Evolutionary conservation across 495 filamentous ascomycete species (phyloP).

Genomic region (Talaromyces wortmannii): DNA sequence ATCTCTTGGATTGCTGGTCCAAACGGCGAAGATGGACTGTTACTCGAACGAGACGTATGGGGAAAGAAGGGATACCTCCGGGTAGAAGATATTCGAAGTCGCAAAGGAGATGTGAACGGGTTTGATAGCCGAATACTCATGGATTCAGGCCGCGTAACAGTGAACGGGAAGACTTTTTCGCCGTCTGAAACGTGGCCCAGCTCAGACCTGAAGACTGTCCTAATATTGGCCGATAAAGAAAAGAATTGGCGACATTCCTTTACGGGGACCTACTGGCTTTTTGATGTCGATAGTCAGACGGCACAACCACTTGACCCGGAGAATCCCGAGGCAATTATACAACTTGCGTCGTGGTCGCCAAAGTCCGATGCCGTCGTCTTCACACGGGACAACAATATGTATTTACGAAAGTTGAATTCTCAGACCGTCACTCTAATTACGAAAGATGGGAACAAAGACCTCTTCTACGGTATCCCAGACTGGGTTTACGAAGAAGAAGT

Average conservation of each 20-base stretch:
- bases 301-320: constrained; percentile 71
- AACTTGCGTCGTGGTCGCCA: constrained; percentile 88
- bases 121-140: constrained; percentile 62
- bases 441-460: constrained; percentile 72
- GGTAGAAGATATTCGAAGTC: constrained; percentile 75
- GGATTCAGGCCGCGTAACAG: constrained; percentile 55
- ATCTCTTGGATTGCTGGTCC: constrained; percentile 87
- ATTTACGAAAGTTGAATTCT: constrained; percentile 61
- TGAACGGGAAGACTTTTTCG: constrained; percentile 39
- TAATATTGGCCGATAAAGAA: constrained; percentile 62
- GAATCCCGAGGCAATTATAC: constrained; percentile 58
- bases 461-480: constrained; percentile 96
- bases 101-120: constrained; percentile 36
- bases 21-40: constrained; percentile 77
- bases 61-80: constrained; percentile 63
- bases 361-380: constrained; percentile 78
- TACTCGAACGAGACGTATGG: constrained; percentile 58
- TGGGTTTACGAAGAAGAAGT: constrained; percentile 99
- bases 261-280: constrained; percentile 82
- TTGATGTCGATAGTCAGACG: constrained; percentile 78
- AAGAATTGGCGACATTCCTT: constrained; percentile 88
- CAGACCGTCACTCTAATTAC: constrained; percentile 67
- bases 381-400: constrained; percentile 84
- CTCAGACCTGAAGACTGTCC: constrained; percentile 73
- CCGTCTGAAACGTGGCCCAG: constrained; percentile 66